Conservation (phyloP, 345 rosid species). For the Cardamine chenopodiifolia region DNA sequence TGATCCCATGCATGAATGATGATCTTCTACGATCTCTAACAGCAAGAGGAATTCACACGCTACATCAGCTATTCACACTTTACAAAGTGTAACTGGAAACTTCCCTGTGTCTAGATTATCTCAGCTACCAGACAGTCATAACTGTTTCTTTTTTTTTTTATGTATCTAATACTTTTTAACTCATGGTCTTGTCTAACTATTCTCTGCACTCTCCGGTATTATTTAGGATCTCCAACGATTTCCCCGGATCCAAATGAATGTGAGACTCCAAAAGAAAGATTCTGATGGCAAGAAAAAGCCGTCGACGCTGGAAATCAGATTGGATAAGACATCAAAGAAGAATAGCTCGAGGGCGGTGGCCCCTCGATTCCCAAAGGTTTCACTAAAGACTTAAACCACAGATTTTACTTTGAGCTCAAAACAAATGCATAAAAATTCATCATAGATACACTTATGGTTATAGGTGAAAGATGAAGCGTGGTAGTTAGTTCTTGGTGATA, state of each 20-base stretch:
- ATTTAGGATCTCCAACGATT: conserved; percentile 80
- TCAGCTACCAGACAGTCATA: conserved; percentile 55
- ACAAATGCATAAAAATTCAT: neutral
- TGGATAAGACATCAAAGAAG: conserved; percentile 68
- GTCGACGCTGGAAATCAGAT: conserved; percentile 56
- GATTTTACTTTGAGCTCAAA: conserved; percentile 13
- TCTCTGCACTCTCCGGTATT: conserved; percentile 10
- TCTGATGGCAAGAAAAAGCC: conserved; percentile 43
- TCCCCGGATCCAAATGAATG: conserved; percentile 64
- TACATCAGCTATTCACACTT: conserved; percentile 72
- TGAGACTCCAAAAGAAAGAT: conserved; percentile 65
- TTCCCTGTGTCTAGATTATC: conserved; percentile 53
- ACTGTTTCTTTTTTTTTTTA: neutral
- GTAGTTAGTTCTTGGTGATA: conserved; percentile 91
- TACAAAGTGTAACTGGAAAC: conserved; percentile 64
- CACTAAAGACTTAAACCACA: neutral
- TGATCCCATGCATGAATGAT: conserved; percentile 86
- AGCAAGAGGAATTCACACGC: conserved; percentile 56
- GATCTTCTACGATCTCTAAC: conserved; percentile 57
- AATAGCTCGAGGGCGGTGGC: conserved; percentile 75
- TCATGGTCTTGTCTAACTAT: conserved; percentile 10
- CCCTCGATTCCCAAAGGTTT: conserved; percentile 93
- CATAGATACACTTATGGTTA: conserved; percentile 23
- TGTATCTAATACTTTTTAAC: neutral
- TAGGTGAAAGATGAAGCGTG: conserved; percentile 96